Evolutionary conservation across 2,329 filamentous ascomycete genomes (phyloP), one percentile per base, ranked within the genome.

Genomic region (Trichoderma guizhouense): DNA sequence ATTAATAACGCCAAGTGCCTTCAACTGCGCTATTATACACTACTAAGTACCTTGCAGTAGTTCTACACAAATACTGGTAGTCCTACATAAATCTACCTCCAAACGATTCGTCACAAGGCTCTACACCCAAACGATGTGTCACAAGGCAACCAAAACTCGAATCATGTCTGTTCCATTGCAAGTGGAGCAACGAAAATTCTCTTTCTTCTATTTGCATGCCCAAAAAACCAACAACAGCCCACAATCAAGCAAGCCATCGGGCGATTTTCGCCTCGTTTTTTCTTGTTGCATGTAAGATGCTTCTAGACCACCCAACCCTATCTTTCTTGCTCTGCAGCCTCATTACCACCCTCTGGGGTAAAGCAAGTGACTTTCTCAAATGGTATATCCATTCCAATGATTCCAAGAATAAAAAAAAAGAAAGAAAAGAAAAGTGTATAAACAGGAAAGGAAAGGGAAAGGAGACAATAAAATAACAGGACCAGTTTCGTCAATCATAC

Each of bases 361-460:
- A 30, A 43, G 14, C 7, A 30, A 3, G 28, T 26, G 2, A 6
- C 11, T 36, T 21, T 24, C n/a, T 36, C 64, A 57, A 61, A 60
- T 51, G 66, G 66, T 69, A 69, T 69, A 60, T 69, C 66, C 66
- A 51, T 62, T 51, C 36, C 66, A 51, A 69, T 36, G 39, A 36
- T 51, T 51, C 55, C 21, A 28, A 61, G 2, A 32, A 43, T 15
- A 24, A 58, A 7, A 18, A 24, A 28, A 61, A 34, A 36, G 4
- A 51, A 30, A 28, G 34, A 36, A 28, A 60, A 7, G 21, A n/a
- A 47, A 14, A 14, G 30, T 60, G 6, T 55, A 51, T 63, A 32
- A 51, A 64, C 24, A 64, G 24, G 18, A 32, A 64, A 64, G 9
- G 26, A n/a, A 12, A 28, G 12, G 7, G 28, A 8, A 30, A 47